Percentiles rank a stretch among this genome's conserved stretches.
These are phyloP conservation scores for Lentinula sp. DNA, from an alignment of 768 basidiomycete species.

Conservation along the genomic window DNA sequence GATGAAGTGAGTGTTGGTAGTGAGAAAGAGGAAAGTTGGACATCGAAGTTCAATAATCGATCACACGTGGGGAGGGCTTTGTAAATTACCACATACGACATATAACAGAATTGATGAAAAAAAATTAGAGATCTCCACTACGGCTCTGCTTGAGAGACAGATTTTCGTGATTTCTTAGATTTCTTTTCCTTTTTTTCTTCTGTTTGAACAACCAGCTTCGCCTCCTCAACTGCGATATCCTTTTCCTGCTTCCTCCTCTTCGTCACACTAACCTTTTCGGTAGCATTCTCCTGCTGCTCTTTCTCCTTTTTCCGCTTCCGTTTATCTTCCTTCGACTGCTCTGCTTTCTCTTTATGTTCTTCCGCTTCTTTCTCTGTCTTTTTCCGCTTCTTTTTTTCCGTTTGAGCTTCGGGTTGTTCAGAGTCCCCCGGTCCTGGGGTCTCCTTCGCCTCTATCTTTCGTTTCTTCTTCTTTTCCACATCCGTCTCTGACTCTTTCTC, in stretches of 20 bases:
- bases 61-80: neutral
- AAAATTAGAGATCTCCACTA: neutral
- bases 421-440: conserved; percentile 10
- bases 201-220: conserved; percentile 7
- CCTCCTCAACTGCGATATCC: conserved; percentile 12
- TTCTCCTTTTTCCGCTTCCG: conserved; percentile 12
- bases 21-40: neutral
- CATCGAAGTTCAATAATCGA: neutral
- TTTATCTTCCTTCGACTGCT: conserved; percentile 8
- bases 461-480: conserved; percentile 10
- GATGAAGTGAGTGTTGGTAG: neutral
- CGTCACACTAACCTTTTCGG: conserved; percentile 2
- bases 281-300: conserved; percentile 12
- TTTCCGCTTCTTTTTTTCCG: neutral
- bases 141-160: neutral
- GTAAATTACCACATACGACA: neutral
- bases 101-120: neutral
- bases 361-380: conserved; percentile 5
- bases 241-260: conserved; percentile 16
- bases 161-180: neutral
- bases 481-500: neutral
- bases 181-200: conserved; percentile 21
- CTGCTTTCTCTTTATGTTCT: conserved; percentile 9
- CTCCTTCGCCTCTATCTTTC: conserved; percentile 11
- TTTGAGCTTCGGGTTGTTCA: neutral